Conservation (phyloP, 148 eudicot genomes). For the Diospyros kaki region DNA sequence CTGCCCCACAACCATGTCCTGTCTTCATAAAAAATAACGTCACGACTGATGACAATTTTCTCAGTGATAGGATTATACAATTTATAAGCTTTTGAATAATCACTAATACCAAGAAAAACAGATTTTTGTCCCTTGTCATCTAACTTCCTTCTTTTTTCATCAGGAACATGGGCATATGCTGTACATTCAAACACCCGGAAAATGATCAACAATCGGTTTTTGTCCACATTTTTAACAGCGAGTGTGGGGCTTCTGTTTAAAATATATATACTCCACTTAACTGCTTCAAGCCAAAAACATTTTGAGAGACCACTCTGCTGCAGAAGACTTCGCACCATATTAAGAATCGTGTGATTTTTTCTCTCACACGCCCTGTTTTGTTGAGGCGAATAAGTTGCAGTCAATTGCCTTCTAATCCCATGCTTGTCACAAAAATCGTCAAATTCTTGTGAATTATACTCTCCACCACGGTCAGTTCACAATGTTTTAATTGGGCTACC, state of each 20-base stretch:
- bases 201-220: background rate
- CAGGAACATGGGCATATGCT: background rate
- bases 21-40: background rate
- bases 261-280: background rate
- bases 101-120: background rate
- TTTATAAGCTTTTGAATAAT: conserved; percentile 1
- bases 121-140: background rate
- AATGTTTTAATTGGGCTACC: background rate
- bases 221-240: background rate
- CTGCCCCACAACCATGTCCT: background rate
- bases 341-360: background rate
- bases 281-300: background rate
- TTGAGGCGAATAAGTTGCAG: background rate
- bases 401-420: background rate
- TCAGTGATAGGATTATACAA: conserved; percentile 1
- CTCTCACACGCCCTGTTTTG: background rate
- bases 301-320: background rate
- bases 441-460: conserved; percentile 2
- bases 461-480: background rate
- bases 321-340: background rate
- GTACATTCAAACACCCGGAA: background rate
- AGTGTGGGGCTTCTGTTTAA: background rate
- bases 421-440: background rate
- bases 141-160: background rate
- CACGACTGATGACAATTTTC: background rate